Conservation (phyloP, 495 filamentous ascomycete genomes). For the Penicillium manginii region DNA sequence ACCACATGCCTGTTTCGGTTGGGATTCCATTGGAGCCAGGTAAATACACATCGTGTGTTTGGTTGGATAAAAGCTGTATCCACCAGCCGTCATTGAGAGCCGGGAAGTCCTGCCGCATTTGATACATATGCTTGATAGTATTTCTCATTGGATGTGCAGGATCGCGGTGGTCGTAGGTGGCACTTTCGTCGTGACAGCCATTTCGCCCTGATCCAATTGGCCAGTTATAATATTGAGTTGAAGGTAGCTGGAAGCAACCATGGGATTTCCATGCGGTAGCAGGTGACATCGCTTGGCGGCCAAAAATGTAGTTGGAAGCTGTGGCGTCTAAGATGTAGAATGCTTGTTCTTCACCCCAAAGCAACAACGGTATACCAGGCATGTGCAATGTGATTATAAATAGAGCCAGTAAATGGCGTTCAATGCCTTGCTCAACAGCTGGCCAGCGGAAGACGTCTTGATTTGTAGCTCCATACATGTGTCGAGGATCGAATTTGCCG, state of each 20-base stretch:
- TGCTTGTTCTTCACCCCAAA: slow-evolving; percentile 74
- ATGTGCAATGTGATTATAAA: slow-evolving; percentile 69
- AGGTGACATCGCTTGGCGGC: slow-evolving; percentile 68
- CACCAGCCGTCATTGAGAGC: slow-evolving; percentile 68
- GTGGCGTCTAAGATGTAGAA: slow-evolving; percentile 71
- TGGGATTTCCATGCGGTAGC: slow-evolving; percentile 70
- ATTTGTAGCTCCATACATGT: slow-evolving; percentile 72
- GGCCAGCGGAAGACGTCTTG: slow-evolving; percentile 81
- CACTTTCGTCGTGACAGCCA: slow-evolving; percentile 62
- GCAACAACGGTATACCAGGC: slow-evolving; percentile 66
- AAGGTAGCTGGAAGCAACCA: slow-evolving; percentile 64
- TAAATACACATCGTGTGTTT: slow-evolving; percentile 55
- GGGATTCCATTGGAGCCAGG: slow-evolving; percentile 56
- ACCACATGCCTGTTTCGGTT: slow-evolving; percentile 73
- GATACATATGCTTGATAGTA: slow-evolving; percentile 69
- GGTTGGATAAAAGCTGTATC: slow-evolving; percentile 62
- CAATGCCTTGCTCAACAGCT: slow-evolving; percentile 62
- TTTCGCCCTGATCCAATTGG: slow-evolving; percentile 57
- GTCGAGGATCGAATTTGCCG: slow-evolving; percentile 69
- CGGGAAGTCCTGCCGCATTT: slow-evolving; percentile 60
- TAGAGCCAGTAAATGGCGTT: slow-evolving; percentile 62
- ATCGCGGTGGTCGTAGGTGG: slow-evolving; percentile 70
- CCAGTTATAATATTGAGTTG: slow-evolving; percentile 61
- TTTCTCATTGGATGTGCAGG: slow-evolving; percentile 69
- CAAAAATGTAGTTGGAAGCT: slow-evolving; percentile 71